Base-by-base conservation (phyloP, 2,329 filamentous ascomycete species). In the Sclerotiophoma versabilis region DNA sequence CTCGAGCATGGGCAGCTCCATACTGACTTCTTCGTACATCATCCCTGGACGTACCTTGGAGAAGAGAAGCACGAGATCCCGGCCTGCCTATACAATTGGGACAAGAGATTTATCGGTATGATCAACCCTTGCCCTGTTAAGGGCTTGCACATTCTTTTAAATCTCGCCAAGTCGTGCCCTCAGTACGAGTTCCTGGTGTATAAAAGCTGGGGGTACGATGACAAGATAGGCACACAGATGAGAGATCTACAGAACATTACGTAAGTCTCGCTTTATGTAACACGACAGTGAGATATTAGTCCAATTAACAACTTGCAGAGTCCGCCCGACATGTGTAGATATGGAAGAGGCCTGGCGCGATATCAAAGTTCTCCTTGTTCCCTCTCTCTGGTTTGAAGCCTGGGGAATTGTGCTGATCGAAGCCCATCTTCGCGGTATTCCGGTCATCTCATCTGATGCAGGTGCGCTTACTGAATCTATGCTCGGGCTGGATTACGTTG, bases 391-490 rank as follows among this genome's bases (percentile, higher is more conserved):
- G 49, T 32, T 46, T n/a, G 41, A 52, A 17, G 49, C 41, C 6
- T 52, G 49, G 49, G 49, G 49, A 12, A 52, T 46, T 17, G 49
- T 52, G 20, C 14, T 39, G 6, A 33, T 52, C n/a, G 49, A 52
- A 46, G 41, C 34, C 5, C 49, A 52, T 19, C 49, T 52, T 4
- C 49, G 49, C 27, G 49, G 41, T 6, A 46, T 52, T 17, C 49
- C 49, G 5, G 49, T 52, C n/a, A 52, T 52, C 15, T 33, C 49
- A 20, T 52, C 49, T 2, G 20, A 39, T 27, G 19, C 33, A 20
- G 49, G 49, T 15, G 49, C 41, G 14, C 49, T 52, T 9, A 17
- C 25, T n/a, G 42, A 52, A n/a, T 23, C 49, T 17, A 52, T 52
- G 49, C 49, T 52, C 23, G 41, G 49, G 26, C 20, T 41, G 12